Conservation (phyloP, 2,329 filamentous ascomycete genomes). For the Talaromyces sp. region DNA sequence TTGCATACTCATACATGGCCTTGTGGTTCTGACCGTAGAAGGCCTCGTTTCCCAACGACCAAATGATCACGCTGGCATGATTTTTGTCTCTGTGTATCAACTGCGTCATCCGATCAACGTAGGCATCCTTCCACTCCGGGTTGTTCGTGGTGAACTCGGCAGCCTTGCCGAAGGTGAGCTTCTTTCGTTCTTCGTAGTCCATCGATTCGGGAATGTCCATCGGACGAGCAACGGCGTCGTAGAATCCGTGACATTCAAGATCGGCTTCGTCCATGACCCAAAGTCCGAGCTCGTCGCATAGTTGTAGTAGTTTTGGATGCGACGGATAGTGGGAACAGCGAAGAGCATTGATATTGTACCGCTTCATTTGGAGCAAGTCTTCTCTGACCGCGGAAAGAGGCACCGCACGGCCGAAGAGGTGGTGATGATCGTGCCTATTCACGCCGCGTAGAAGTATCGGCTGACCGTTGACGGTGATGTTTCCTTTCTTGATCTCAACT, state of each 20-base stretch:
- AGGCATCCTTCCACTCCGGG: slow-evolving; percentile 51
- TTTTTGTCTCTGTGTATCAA: slow-evolving; percentile 67
- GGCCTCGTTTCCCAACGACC: slow-evolving; percentile 70
- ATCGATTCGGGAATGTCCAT: slow-evolving; percentile 53
- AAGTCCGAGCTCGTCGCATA: slow-evolving; percentile 36
- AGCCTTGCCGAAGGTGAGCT: slow-evolving; percentile 41
- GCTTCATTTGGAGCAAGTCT: slow-evolving; percentile 66
- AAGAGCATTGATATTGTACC: slow-evolving; percentile 67
- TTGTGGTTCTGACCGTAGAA: slow-evolving; percentile 67
- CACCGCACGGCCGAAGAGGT: slow-evolving; percentile 59
- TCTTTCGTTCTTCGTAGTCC: slow-evolving; percentile 59
- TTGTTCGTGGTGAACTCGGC: slow-evolving; percentile 32
- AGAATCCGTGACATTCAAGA: slow-evolving; percentile 37
- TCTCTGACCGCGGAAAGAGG: slow-evolving; percentile 58
- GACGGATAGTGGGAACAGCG: slow-evolving; percentile 64
- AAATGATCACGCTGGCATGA: slow-evolving; percentile 66
- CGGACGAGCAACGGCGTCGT: slow-evolving; percentile 43
- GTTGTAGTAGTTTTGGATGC: slow-evolving; percentile 34
- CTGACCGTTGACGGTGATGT: slow-evolving; percentile 56
- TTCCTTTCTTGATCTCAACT: slow-evolving; percentile 55
- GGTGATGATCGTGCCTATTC: slow-evolving; percentile 70
- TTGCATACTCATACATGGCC: slow-evolving; percentile 64
- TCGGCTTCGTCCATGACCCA: slow-evolving; percentile 39
- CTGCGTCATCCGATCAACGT: slow-evolving; percentile 63
- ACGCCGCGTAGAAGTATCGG: slow-evolving; percentile 60